These are phyloP conservation scores for Ophiostoma himal-ulmi DNA, from an alignment of 2,329 filamentous ascomycete genomes.

Conservation along the genomic window DNA sequence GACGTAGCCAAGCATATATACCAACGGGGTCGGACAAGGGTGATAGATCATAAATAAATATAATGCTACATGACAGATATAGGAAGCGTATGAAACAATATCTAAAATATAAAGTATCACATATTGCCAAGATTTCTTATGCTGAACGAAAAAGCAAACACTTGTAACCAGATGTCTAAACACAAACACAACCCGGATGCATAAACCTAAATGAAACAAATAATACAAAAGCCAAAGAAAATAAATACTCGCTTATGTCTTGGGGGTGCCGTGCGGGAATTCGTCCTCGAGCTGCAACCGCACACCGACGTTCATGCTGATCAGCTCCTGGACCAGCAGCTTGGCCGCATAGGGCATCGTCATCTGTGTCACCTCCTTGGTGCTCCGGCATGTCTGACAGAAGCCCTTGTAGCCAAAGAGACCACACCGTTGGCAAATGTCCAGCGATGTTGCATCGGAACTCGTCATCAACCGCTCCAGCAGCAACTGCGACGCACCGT, in stretches of 20 bases:
- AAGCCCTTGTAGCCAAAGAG: slow-evolving; percentile 94
- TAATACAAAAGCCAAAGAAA: background rate
- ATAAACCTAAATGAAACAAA: slow-evolving; percentile 10
- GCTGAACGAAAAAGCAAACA: slow-evolving; percentile 8
- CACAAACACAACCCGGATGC: slow-evolving; percentile 1
- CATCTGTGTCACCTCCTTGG: slow-evolving; percentile 80
- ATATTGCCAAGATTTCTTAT: background rate
- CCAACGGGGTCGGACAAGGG: background rate
- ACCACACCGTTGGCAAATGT: slow-evolving; percentile 90
- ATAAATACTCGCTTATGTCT: slow-evolving; percentile 14
- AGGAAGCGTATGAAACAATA: background rate
- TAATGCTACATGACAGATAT: background rate
- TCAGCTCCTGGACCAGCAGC: slow-evolving; percentile 87
- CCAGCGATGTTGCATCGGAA: slow-evolving; percentile 82
- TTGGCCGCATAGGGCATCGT: slow-evolving; percentile 97
- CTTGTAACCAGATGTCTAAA: background rate
- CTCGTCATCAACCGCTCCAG: slow-evolving; percentile 92
- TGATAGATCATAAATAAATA: background rate
- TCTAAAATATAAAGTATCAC: background rate
- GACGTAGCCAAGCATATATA: background rate
- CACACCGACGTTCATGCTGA: slow-evolving; percentile 98
- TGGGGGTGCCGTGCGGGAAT: slow-evolving; percentile 60
- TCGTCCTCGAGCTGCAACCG: slow-evolving; percentile 86
- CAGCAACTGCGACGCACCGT: slow-evolving; percentile 86
- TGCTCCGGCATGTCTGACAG: slow-evolving; percentile 88